phyloP scores from a whole-genome alignment of 2,329 filamentous ascomycete genomes.

The Sordariomycetes sp. region DNA sequence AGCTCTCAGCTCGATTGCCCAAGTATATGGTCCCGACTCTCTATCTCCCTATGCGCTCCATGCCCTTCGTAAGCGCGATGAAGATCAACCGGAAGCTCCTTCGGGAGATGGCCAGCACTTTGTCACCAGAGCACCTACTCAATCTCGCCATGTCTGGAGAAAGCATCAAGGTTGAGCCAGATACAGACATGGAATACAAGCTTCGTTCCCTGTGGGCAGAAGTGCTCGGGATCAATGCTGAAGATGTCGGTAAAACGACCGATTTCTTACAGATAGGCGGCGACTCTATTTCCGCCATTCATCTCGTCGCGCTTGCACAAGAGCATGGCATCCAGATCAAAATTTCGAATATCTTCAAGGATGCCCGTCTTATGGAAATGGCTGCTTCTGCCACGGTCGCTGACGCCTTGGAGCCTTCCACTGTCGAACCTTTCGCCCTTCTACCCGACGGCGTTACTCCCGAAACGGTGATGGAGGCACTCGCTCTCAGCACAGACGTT shows the following conservation, averaged over 20 bases:
- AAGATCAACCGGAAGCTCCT: neutral
- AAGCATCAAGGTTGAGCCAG: constrained; percentile 6
- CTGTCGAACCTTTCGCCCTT: too few relatives aligned
- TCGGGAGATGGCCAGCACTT: neutral
- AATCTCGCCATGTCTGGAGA: neutral
- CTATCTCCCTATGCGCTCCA: constrained; percentile 9
- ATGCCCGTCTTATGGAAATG: too few relatives aligned
- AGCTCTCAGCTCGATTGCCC: constrained; percentile 3
- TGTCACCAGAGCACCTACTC: neutral
- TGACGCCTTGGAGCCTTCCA: too few relatives aligned
- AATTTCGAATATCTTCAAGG: neutral
- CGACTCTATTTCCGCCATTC: constrained; percentile 37
- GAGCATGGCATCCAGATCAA: constrained; percentile 7
- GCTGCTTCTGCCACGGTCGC: too few relatives aligned
- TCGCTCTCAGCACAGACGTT: too few relatives aligned
- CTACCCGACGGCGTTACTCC: too few relatives aligned
- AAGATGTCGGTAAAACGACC: constrained; percentile 7
- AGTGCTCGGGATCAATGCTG: constrained; percentile 3
- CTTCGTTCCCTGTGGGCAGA: constrained; percentile 16
- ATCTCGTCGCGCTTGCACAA: constrained; percentile 20
- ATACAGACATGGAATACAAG: constrained; percentile 7
- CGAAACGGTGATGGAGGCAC: too few relatives aligned
- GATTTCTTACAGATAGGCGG: constrained; percentile 37
- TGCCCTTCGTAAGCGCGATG: constrained; percentile 8
- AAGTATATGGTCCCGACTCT: constrained; percentile 9